Evolutionary conservation across 257 asterid genomes (phyloP).

Genomic region (Vinca minor): DNA sequence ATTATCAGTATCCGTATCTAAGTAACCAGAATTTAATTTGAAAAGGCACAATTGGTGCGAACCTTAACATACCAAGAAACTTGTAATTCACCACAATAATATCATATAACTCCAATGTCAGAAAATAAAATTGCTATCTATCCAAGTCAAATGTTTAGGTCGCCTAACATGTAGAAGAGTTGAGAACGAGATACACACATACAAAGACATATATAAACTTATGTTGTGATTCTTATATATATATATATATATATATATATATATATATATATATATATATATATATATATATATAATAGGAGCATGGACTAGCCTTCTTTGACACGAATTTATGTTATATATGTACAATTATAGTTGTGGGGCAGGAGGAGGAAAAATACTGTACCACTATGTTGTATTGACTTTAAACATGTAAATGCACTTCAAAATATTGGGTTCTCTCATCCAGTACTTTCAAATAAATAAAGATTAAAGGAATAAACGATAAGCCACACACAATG

Average conservation of each 20-base stretch:
- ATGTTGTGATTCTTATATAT: no score
- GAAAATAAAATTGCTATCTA: neutral
- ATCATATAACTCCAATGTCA: neutral
- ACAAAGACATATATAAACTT: neutral
- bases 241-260: no score
- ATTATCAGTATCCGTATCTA: neutral
- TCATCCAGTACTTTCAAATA: neutral
- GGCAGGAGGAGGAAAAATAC: no score
- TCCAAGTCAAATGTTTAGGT: no score
- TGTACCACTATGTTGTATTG: neutral
- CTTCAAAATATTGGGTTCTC: neutral
- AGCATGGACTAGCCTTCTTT: no score
- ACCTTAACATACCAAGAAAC: neutral
- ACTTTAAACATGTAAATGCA: neutral
- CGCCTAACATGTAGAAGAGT: no score
- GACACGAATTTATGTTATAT: neutral
- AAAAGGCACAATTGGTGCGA: neutral
- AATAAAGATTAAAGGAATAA: neutral
- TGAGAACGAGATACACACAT: neutral
- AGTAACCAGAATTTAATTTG: neutral
- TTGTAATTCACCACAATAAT: neutral
- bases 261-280: no score
- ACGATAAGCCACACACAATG: neutral
- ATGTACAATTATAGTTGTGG: no score
- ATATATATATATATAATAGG: no score